Base-by-base conservation (phyloP, 2,329 filamentous ascomycete genomes). In the Bimuria novae-zelandiae region DNA sequence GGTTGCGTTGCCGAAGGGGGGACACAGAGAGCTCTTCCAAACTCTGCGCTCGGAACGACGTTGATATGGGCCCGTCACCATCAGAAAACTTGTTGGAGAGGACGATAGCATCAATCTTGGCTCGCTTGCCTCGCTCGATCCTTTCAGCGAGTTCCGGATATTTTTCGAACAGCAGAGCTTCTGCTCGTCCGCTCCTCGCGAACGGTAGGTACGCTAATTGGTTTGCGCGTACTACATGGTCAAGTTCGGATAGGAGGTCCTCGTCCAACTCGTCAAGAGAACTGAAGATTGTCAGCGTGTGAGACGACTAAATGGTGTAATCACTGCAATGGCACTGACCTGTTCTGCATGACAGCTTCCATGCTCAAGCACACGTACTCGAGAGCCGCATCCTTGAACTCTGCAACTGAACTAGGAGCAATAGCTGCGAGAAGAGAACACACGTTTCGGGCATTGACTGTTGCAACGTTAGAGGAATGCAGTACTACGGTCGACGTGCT, bases 291-390 rank as follows among this genome's bases (percentile, higher is more conserved):
- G 45, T 68, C 48, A 65, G 63, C 27, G 25, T 42, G 42, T 22
- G 8, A 29, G 52, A 6, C 27, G 17, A 10, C 7, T 21, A n/a
- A 5, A 16, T 10, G 25, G 10, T 17, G 16, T 17, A 6, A 16
- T 36, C 21, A 32, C n/a, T 14, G 10, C 8, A 3, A 12, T 16
- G 8, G 16, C 4, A 64, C 73, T 62, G 70, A 80, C 77, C 90
- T 88, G 57, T 96, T 96, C 67, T 97, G 92, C 45, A 99, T 84
- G 82, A 97, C 90, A 6, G 87, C 85, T 72, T 99, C 94, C 52
- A 97, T 80, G 65, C 96, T 95, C 39, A 96, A 78, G 64, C 92
- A 96, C 19, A 97, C 85, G 68, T 97, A 99, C 70, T 96, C 90
- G 25, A 97, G 78, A 0, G 89, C 90, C 8, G 89, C 89, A 61